These are phyloP conservation scores for Monilinia vaccinii-corymbosi DNA, from an alignment of 2,329 filamentous ascomycete genomes.

Conservation along the genomic window DNA sequence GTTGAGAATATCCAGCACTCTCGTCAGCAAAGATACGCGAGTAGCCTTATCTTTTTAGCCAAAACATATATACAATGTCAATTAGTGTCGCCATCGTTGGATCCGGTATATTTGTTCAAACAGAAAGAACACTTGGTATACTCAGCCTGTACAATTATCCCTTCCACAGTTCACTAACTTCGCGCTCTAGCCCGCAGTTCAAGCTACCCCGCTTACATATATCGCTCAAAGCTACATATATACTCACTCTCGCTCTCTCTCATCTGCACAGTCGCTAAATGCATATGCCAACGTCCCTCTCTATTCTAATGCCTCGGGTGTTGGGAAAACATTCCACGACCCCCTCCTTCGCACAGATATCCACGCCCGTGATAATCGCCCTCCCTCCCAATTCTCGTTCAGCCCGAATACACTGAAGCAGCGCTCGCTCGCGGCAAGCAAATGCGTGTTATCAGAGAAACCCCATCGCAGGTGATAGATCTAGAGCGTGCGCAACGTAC, in stretches of 20 bases:
- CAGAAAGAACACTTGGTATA: conserved; percentile 46
- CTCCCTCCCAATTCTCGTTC: conserved; percentile 43
- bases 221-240: conserved; percentile 42
- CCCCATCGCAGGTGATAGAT: conserved; percentile 44
- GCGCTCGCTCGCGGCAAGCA: conserved; percentile 41
- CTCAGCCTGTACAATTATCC: neutral
- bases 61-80: conserved; percentile 23
- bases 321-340: conserved; percentile 35
- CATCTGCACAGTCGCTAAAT: conserved; percentile 30
- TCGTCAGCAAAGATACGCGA: neutral
- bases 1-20: neutral
- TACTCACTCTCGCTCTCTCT: conserved; percentile 29
- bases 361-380: conserved; percentile 32
- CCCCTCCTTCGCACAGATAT: conserved; percentile 28
- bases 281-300: conserved; percentile 38
- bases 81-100: conserved; percentile 53
- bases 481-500: conserved; percentile 37
- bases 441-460: conserved; percentile 47
- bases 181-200: conserved; percentile 44
- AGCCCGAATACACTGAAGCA: conserved; percentile 41
- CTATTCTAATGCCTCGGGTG: conserved; percentile 28
- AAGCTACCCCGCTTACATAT: conserved; percentile 42
- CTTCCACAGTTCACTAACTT: neutral
- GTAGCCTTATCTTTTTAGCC: neutral
- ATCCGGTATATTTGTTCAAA: conserved; percentile 52